These are phyloP conservation scores for Hyaloperonospora brassicae DNA, from an alignment of 352 stramenopile genomes.

Conservation along the genomic window DNA sequence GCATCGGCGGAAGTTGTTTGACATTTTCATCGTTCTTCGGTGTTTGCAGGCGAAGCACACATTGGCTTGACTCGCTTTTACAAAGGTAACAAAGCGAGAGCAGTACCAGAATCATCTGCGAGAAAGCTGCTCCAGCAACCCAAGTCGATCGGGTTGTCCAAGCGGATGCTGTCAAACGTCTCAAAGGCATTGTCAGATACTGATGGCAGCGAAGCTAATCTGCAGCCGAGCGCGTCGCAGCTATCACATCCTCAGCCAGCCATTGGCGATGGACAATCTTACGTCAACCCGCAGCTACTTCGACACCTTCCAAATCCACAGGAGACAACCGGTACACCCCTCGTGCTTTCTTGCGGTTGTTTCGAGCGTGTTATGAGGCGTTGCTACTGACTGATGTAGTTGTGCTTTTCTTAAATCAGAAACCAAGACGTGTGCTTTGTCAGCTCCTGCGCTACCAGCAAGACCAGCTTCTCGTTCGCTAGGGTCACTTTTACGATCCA, in stretches of 20 bases:
- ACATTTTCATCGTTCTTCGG: slow-evolving; percentile 3
- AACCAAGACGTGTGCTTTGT: slow-evolving; percentile 2
- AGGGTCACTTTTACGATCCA: slow-evolving; percentile 44
- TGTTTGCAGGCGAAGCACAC: slow-evolving; percentile 57
- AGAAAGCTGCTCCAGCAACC: slow-evolving; percentile 28
- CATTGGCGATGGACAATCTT: slow-evolving; percentile 78
- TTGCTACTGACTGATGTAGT: slow-evolving; percentile 4
- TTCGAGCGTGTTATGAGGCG: neutral
- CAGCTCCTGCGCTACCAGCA: slow-evolving; percentile 1
- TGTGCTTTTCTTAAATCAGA: slow-evolving; percentile 13
- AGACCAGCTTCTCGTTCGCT: slow-evolving; percentile 25
- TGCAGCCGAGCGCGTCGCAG: slow-evolving; percentile 8
- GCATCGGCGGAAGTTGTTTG: neutral
- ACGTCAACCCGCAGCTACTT: slow-evolving; percentile 66
- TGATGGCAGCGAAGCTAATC: slow-evolving; percentile 14
- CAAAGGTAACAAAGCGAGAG: slow-evolving; percentile 58
- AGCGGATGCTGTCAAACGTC: slow-evolving; percentile 15
- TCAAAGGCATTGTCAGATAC: slow-evolving; percentile 13
- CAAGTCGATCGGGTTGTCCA: slow-evolving; percentile 38
- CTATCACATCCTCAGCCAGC: slow-evolving; percentile 23
- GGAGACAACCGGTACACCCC: slow-evolving; percentile 17
- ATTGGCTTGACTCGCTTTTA: slow-evolving; percentile 81
- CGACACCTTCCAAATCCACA: slow-evolving; percentile 11
- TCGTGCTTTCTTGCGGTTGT: slow-evolving; percentile 1
- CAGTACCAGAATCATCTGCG: slow-evolving; percentile 16